Evolutionary conservation across 345 rosid species (phyloP).

Genomic region (Xanthoceras sorbifolium): DNA sequence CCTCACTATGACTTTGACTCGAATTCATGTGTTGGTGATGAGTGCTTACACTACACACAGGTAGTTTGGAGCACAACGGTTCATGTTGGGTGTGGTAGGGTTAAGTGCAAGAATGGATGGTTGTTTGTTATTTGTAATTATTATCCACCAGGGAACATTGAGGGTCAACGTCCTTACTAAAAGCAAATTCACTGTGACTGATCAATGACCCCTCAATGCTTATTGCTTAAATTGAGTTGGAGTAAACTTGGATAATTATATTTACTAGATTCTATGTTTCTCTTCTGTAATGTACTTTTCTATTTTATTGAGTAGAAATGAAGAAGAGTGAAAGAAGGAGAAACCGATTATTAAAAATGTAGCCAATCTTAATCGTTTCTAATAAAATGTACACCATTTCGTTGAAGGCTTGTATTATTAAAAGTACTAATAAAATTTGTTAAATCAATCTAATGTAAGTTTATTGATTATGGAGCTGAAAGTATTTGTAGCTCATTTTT

Average conservation of each 20-base stretch:
- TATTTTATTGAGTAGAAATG: no score
- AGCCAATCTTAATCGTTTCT: no score
- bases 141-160: constrained; percentile 20
- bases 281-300: no score
- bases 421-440: no score
- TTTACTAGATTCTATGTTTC: no score
- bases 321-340: no score
- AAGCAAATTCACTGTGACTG: not conserved
- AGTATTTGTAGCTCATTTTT: no score
- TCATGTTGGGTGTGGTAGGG: constrained; percentile 29
- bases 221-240: not conserved
- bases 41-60: constrained; percentile 39
- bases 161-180: constrained; percentile 23
- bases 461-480: no score
- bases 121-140: constrained; percentile 27
- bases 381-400: no score
- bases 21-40: constrained; percentile 6
- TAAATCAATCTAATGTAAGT: no score
- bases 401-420: no score
- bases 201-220: not conserved
- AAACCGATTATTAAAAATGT: no score
- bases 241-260: not conserved
- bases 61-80: constrained; percentile 27
- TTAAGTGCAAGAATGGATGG: constrained; percentile 29
- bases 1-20: constrained; percentile 22